Conservation (phyloP, 129 eudicot genomes). For the Gnaphalium uliginosum region DNA sequence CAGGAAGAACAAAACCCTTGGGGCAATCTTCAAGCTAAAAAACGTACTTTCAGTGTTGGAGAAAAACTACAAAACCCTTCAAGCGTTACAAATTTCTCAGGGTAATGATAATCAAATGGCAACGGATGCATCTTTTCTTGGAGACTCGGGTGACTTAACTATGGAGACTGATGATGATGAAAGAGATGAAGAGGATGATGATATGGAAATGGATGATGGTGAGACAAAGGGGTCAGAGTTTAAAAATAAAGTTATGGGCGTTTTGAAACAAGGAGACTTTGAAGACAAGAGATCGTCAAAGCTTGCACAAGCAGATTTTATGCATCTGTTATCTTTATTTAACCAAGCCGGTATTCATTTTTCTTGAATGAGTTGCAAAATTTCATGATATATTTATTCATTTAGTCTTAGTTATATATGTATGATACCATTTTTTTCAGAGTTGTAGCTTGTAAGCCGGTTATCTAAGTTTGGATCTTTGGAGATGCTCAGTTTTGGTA, state of each 20-base stretch:
- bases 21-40: conserved; percentile 70
- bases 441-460: not conserved
- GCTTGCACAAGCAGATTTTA: conserved; percentile 83
- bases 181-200: conserved; percentile 48
- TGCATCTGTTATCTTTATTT: conserved; percentile 76
- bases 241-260: conserved; percentile 58
- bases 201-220: conserved; percentile 58
- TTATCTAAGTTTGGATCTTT: conserved; percentile 5
- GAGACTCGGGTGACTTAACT: conserved; percentile 41
- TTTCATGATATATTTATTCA: not conserved
- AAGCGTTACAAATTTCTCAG: conserved; percentile 52
- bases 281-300: conserved; percentile 80
- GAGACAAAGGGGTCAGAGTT: conserved; percentile 53
- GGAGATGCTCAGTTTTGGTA: not conserved
- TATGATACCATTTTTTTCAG: not conserved
- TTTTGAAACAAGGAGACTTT: conserved; percentile 58
- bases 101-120: conserved; percentile 42
- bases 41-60: conserved; percentile 56
- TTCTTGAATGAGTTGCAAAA: conserved; percentile 26
- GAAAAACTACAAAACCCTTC: conserved; percentile 83
- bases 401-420: not conserved
- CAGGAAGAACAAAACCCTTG: conserved; percentile 85
- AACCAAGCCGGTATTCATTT: conserved; percentile 88
- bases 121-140: conserved; percentile 54
- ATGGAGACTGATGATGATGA: conserved; percentile 55